These are phyloP conservation scores for Ajuga reptans DNA, from an alignment of 305 asterid species.

Conservation along the genomic window DNA sequence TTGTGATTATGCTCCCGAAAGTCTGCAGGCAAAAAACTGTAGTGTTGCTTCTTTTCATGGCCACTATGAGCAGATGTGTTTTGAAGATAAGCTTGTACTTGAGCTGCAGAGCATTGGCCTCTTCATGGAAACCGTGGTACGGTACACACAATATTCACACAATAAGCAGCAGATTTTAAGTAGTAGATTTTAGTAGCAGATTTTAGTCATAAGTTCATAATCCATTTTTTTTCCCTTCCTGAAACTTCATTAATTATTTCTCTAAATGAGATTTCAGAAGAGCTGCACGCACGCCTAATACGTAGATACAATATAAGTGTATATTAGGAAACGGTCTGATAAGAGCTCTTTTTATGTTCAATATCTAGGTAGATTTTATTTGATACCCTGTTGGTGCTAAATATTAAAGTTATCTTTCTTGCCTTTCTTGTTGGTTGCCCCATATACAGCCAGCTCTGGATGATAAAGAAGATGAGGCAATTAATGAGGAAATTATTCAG, in stretches of 20 bases:
- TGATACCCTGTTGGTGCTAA: neutral
- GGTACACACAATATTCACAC: slow-evolving; percentile 20
- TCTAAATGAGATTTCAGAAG: neutral
- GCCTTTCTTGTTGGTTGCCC: slow-evolving; percentile 17
- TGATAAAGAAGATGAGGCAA: slow-evolving; percentile 66
- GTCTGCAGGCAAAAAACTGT: slow-evolving; percentile 30
- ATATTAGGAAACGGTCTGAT: neutral
- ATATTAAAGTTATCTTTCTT: slow-evolving; percentile 14
- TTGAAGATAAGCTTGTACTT: slow-evolving; percentile 64
- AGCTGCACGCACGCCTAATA: neutral
- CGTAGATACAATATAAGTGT: neutral
- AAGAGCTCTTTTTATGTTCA: neutral
- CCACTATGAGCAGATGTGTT: slow-evolving; percentile 63
- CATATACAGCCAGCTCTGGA: slow-evolving; percentile 69
- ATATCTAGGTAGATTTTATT: neutral
- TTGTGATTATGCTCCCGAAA: slow-evolving; percentile 45
- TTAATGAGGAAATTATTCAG: slow-evolving; percentile 54
- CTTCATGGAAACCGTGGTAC: slow-evolving; percentile 72
- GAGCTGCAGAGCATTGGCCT: slow-evolving; percentile 83
- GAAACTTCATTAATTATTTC: neutral
- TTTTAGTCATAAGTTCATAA: slow-evolving; percentile 7
- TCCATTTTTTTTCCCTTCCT: neutral
- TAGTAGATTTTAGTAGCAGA: neutral
- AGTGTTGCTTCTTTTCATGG: slow-evolving; percentile 42
- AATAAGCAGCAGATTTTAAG: too few species aligned